phyloP scores from a whole-genome alignment of 2,329 filamentous ascomycete species.

The Aureobasidium subglaciale region DNA sequence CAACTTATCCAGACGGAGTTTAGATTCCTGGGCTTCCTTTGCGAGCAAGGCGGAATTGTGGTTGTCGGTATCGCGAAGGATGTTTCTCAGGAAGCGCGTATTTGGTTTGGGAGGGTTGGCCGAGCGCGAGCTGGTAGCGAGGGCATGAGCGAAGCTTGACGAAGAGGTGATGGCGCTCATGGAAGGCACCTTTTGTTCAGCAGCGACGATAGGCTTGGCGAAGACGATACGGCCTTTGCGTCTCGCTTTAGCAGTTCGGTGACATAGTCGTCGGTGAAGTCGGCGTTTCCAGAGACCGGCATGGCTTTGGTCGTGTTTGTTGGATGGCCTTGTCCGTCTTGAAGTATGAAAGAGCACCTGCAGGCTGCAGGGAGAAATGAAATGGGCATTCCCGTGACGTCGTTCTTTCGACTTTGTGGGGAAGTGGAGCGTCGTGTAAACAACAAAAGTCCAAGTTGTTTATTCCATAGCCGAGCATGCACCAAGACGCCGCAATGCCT shows the following conservation, averaged over 20 bases:
- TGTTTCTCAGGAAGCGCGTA: conserved; percentile 77
- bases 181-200: conserved; percentile 43
- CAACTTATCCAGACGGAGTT: conserved; percentile 59
- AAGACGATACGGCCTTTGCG: conserved; percentile 65
- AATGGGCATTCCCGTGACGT: neutral
- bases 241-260: conserved; percentile 73
- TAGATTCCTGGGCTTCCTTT: conserved; percentile 74
- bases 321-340: neutral
- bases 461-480: too few relatives aligned
- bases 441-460: neutral
- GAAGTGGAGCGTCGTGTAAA: conserved; percentile 2
- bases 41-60: conserved; percentile 84
- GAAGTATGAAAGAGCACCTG: neutral
- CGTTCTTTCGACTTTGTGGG: neutral
- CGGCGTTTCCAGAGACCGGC: conserved; percentile 15
- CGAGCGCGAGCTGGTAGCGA: conserved; percentile 4
- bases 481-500: conserved; percentile 21
- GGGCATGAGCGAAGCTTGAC: conserved; percentile 4
- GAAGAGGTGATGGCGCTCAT: conserved; percentile 17
- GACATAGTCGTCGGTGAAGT: conserved; percentile 68
- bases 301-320: too few relatives aligned
- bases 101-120: conserved; percentile 69
- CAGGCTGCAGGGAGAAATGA: too few relatives aligned
- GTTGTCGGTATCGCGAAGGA: conserved; percentile 78
- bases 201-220: conserved; percentile 62